phyloP scores from a whole-genome alignment of 1,284 basidiomycete species.

The Bondarzewia mesenterica region DNA sequence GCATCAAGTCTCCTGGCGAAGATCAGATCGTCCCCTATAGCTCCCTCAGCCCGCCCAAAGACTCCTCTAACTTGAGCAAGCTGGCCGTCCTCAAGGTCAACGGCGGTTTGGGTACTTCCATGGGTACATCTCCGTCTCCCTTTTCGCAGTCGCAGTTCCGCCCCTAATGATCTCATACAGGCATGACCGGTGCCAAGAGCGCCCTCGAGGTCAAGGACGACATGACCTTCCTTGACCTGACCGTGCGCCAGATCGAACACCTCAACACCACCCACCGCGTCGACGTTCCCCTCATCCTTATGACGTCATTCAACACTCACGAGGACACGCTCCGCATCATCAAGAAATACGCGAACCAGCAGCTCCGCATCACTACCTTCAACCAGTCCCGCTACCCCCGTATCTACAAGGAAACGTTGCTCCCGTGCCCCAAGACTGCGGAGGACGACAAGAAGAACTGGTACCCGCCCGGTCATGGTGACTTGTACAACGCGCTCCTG shows the following conservation, averaged over 20 bases:
- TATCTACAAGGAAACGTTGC: constrained; percentile 90
- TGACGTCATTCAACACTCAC: constrained; percentile 99
- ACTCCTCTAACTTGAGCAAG: constrained; percentile 78
- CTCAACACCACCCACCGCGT: constrained; percentile 61
- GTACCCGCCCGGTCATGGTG: constrained; percentile 99
- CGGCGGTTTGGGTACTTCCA: constrained; percentile 96
- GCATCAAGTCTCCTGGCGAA: constrained; percentile 88
- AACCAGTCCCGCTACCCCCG: constrained; percentile 99
- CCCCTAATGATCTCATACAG: constrained; percentile 28
- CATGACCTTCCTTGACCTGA: constrained; percentile 97
- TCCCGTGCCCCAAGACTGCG: constrained; percentile 83
- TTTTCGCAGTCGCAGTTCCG: no score
- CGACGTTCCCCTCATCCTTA: constrained; percentile 93
- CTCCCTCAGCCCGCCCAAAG: constrained; percentile 53
- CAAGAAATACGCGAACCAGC: constrained; percentile 99
- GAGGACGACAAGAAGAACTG: constrained; percentile 93
- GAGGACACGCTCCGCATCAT: constrained; percentile 97
- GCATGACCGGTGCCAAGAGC: constrained; percentile 89
- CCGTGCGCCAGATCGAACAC: constrained; percentile 91
- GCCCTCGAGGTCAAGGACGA: constrained; percentile 88
- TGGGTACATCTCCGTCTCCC: constrained; percentile 59
- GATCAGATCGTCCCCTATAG: constrained; percentile 92
- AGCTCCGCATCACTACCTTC: constrained; percentile 91
- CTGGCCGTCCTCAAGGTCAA: constrained; percentile 99
- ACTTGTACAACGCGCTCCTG: constrained; percentile 87